These are phyloP conservation scores for Populus hybrid DNA, from an alignment of 441 rosid species.

Conservation along the genomic window DNA sequence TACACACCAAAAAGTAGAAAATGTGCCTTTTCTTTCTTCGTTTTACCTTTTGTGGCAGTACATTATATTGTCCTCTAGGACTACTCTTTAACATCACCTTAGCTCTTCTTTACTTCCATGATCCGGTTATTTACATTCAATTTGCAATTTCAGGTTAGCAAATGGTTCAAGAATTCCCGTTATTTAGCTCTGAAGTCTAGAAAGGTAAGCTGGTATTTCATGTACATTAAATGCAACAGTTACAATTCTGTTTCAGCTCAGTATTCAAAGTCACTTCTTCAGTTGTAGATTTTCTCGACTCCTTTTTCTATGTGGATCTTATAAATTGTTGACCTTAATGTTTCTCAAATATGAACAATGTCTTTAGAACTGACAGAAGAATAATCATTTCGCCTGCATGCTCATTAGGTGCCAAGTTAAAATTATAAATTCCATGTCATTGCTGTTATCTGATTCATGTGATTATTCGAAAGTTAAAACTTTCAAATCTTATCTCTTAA, in stretches of 20 bases:
- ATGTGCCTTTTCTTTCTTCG: not conserved
- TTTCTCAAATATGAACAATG: slow-evolving; percentile 12
- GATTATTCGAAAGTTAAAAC: slow-evolving; percentile 4
- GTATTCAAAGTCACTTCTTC: not conserved
- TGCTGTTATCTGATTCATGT: not conserved
- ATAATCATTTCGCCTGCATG: not conserved
- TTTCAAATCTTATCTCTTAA: not conserved
- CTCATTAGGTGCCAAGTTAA: not conserved
- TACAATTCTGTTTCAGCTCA: not conserved
- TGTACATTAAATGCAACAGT: not conserved
- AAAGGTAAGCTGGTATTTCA: slow-evolving; percentile 50
- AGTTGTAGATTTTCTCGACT: not conserved
- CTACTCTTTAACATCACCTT: slow-evolving; percentile 9
- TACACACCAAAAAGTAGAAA: not conserved
- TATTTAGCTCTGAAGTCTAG: slow-evolving; percentile 75
- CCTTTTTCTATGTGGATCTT: not conserved
- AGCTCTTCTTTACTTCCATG: slow-evolving; percentile 11
- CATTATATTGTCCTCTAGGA: not conserved
- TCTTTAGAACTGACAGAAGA: not conserved
- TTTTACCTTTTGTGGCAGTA: not conserved
- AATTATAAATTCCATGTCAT: not conserved
- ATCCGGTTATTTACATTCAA: slow-evolving; percentile 19
- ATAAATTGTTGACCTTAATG: not conserved
- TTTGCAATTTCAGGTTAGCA: slow-evolving; percentile 70
- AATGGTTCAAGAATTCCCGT: slow-evolving; percentile 97